Evolutionary conservation across 148 eudicot genomes (phyloP).

Genomic region (Camellia japonica): DNA sequence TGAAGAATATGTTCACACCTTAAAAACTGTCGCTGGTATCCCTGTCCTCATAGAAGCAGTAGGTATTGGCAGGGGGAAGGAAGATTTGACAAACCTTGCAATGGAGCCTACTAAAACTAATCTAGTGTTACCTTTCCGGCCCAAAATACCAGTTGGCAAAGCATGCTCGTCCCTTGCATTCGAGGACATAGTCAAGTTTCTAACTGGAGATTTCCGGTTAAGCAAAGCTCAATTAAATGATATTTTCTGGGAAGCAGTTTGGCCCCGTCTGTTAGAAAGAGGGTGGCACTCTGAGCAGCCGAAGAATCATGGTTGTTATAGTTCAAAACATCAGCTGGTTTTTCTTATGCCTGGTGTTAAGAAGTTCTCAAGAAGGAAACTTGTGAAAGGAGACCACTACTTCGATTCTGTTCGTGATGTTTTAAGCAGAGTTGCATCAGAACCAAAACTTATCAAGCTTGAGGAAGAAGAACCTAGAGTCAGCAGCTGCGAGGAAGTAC

Average conservation of each 20-base stretch:
- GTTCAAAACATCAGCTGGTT: slow-evolving; percentile 19
- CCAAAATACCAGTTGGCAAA: slow-evolving; percentile 20
- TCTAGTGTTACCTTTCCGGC: neutral
- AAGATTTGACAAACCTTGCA: slow-evolving; percentile 24
- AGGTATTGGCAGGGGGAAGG: slow-evolving; percentile 24
- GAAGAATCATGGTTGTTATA: slow-evolving; percentile 7
- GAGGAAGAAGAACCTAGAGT: slow-evolving; percentile 18
- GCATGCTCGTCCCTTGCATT: slow-evolving; percentile 22
- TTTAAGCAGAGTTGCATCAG: slow-evolving; percentile 29
- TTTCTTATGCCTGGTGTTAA: slow-evolving; percentile 33
- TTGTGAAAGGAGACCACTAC: slow-evolving; percentile 29
- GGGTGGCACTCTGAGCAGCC: slow-evolving; percentile 45
- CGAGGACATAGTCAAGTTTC: slow-evolving; percentile 21
- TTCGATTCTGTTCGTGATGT: slow-evolving; percentile 30
- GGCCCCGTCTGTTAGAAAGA: slow-evolving; percentile 39
- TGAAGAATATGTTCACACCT: slow-evolving; percentile 20
- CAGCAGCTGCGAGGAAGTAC: slow-evolving; percentile 15
- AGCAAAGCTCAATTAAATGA: slow-evolving; percentile 32
- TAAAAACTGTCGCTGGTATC: slow-evolving; percentile 22
- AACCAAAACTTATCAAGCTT: slow-evolving; percentile 25
- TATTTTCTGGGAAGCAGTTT: slow-evolving; percentile 36
- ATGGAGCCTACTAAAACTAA: slow-evolving; percentile 11
- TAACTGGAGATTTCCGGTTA: slow-evolving; percentile 24
- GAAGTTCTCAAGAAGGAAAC: slow-evolving; percentile 28
- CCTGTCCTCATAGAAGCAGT: slow-evolving; percentile 21